Base-by-base conservation (phyloP, 1,284 basidiomycete species). In the Taiwanofungus camphoratus region DNA sequence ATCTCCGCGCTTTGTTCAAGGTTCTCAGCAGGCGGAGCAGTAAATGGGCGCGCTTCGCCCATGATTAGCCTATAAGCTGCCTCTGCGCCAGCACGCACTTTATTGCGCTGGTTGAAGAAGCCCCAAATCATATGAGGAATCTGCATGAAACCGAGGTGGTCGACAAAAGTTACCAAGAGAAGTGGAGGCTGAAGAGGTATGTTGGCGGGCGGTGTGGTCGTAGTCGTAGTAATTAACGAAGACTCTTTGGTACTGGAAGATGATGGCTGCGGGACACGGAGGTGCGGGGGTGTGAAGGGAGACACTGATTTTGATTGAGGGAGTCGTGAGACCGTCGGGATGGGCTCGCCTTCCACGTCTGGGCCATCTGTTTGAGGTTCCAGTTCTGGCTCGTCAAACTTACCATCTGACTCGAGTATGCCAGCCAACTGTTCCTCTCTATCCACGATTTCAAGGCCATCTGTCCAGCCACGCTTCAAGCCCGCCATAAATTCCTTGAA, bases 401-500 rank as follows among this genome's bases (percentile, higher is more conserved):
- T 73, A 5, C 79, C 79, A 58, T 96, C 92, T 21, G 73, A 69
- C 52, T 80, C 77, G 29, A 97, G 65, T 45, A 74, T 71, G 37
- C 71, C 70, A 6, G 89, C 78, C 7, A 97, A 70, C 42, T 71
- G 68, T 50, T 93, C 89, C 48, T 95, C 91, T 48, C 70, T 70
- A 60, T 92, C 87, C 45, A 87, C 71, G 32, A 76, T 72, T 38
- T 80, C 74, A 18, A 92, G 65, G 2, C 79, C 71, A 36, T 82
- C 79, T n/a, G 79, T 79, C 89, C 91, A 99, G 0, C 96, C 95
- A 39, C 77, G 73, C 56, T 78, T 78, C 41, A 98, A 61, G 1
- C 93, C 95, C 47, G 82, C 77, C 71, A 96, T 79, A 65, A 91
- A 98, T 68, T 99, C 95, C 67, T 98, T 99, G 63, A 94, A 77